Percentiles rank a stretch among this genome's conserved stretches.
phyloP scores from a whole-genome alignment of 345 rosid species.

The Salix exigua region DNA sequence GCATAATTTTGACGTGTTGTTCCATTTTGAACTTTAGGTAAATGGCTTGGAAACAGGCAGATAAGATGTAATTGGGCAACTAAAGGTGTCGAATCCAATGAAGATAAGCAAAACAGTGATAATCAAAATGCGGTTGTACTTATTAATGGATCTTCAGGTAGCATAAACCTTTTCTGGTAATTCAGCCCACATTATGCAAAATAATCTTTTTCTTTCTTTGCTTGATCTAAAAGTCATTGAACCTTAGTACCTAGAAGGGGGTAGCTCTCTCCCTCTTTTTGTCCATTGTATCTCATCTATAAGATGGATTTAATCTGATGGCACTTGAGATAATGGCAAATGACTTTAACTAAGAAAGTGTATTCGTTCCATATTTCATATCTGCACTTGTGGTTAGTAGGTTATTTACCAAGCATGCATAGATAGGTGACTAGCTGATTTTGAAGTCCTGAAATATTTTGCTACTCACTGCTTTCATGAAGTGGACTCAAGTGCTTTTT shows the following conservation, averaged over 20 bases:
- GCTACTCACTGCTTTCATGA: constrained; percentile 1
- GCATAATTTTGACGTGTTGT: neutral
- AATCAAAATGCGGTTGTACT: constrained; percentile 47
- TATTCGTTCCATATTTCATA: neutral
- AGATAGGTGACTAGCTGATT: neutral
- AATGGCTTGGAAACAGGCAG: constrained; percentile 96
- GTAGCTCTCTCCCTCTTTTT: neutral
- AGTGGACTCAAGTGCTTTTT: neutral
- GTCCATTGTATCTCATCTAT: neutral
- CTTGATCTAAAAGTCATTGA: neutral
- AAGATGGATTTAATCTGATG: neutral
- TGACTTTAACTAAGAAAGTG: neutral
- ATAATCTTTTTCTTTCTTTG: neutral
- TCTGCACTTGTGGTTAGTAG: neutral
- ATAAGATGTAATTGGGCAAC: constrained; percentile 98
- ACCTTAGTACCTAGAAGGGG: neutral
- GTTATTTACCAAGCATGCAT: neutral
- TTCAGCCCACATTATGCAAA: neutral
- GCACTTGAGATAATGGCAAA: neutral
- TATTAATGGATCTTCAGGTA: constrained; percentile 32
- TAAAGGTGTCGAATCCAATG: constrained; percentile 75
- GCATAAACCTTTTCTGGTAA: neutral
- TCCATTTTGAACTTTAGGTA: constrained; percentile 37
- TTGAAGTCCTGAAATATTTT: neutral
- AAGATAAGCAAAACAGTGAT: constrained; percentile 82